These are phyloP conservation scores for Chiua sp. DNA, from an alignment of 1,284 basidiomycete genomes.

Conservation along the genomic window DNA sequence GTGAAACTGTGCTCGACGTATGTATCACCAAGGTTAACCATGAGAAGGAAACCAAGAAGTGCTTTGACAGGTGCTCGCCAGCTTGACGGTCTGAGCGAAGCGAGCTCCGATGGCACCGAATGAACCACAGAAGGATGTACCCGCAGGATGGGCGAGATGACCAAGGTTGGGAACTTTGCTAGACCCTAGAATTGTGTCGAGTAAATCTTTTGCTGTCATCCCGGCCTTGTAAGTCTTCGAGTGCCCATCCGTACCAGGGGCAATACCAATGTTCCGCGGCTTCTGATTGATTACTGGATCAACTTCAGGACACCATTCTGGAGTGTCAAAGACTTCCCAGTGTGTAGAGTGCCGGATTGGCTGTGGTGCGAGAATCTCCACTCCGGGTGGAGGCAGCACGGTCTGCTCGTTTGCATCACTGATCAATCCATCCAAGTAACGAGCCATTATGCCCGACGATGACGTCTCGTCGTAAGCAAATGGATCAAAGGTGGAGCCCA, in stretches of 20 bases:
- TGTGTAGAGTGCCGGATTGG: slow-evolving; percentile 13
- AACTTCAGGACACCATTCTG: slow-evolving; percentile 37
- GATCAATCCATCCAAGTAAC: slow-evolving; percentile 31
- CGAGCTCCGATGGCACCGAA: slow-evolving; percentile 29
- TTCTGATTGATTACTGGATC: slow-evolving; percentile 40
- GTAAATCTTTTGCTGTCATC: slow-evolving; percentile 34
- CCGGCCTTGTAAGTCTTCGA: slow-evolving; percentile 4
- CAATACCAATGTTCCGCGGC: slow-evolving; percentile 33
- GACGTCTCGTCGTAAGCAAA: slow-evolving; percentile 27
- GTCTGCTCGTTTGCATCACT: slow-evolving; percentile 8
- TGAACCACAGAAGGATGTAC: slow-evolving; percentile 32
- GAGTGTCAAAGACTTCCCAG: slow-evolving; percentile 15
- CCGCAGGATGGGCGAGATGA: slow-evolving; percentile 9
- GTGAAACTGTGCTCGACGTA: background rate
- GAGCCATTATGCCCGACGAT: slow-evolving; percentile 22
- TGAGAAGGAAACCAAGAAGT: slow-evolving; percentile 22
- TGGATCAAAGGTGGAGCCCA: slow-evolving; percentile 34
- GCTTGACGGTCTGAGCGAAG: slow-evolving; percentile 26
- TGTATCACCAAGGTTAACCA: slow-evolving; percentile 12
- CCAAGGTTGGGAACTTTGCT: slow-evolving; percentile 4
- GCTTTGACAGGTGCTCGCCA: slow-evolving; percentile 19
- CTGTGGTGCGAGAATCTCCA: slow-evolving; percentile 21
- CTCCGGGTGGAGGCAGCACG: background rate
- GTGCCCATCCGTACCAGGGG: slow-evolving; percentile 29
- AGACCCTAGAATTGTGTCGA: slow-evolving; percentile 35